Evolutionary conservation across 306 rosid genomes (phyloP).

Genomic region (Biancaea sappan): DNA sequence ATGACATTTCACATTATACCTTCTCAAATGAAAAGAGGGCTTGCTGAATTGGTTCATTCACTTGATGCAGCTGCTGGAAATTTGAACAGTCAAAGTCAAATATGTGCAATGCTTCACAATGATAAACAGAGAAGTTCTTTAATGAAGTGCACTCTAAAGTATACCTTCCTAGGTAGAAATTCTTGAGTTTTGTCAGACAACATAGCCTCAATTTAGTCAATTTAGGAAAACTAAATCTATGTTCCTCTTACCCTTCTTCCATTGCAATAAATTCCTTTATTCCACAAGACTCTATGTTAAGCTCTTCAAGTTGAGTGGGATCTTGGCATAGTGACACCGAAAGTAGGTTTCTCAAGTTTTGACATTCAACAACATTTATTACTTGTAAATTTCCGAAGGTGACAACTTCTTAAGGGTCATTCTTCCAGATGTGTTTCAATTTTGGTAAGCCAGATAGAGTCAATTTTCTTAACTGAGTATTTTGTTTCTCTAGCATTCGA

Average conservation of each 20-base stretch:
- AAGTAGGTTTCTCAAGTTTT: not conserved
- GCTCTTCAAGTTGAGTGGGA: not conserved
- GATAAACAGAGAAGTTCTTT: not conserved
- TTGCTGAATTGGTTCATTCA: not conserved
- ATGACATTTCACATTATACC: not conserved
- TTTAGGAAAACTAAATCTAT: not conserved
- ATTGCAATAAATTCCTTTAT: not conserved
- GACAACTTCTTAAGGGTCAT: not conserved
- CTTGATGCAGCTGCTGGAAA: not conserved
- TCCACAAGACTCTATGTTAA: conserved; percentile 1
- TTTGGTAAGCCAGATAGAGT: too few species aligned
- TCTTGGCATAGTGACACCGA: not conserved
- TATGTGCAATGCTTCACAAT: not conserved
- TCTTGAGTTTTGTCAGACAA: not conserved
- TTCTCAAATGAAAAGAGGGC: not conserved
- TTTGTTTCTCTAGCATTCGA: not conserved
- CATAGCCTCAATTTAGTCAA: not conserved
- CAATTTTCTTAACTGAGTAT: not conserved
- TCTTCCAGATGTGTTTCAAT: too few species aligned
- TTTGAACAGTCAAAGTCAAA: not conserved
- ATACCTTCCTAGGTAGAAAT: too few species aligned
- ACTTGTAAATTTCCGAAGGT: not conserved
- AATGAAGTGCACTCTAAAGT: not conserved
- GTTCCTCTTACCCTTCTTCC: too few species aligned
- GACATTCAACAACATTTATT: not conserved